Base-by-base conservation (phyloP, 2,329 filamentous ascomycete genomes). In the Ascochyta rabiei region DNA sequence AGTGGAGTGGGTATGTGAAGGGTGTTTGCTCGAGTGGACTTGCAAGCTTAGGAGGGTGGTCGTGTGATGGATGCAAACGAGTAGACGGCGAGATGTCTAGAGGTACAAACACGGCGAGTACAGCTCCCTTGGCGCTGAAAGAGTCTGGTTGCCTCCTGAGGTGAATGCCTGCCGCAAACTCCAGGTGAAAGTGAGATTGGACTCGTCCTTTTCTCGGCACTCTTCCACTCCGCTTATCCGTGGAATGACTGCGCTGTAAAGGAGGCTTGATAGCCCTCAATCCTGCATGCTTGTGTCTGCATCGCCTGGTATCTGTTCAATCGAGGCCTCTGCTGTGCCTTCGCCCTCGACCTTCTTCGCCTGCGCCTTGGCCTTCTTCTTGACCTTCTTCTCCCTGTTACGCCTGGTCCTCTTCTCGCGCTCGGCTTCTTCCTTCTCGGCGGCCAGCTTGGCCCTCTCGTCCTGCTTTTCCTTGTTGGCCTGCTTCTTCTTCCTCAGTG, bases 341-440 rank as follows among this genome's bases (percentile, higher is more conserved):
- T 49, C 43, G 24, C 53, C 44, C 19, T 50, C 51, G 13, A 50
- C 38, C 52, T 71, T 74, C 61, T 72, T 72, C 2, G 71, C 70
- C 56, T 72, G 70, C 4, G 72, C 65, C 40, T 64, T 68, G 13
- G 66, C 71, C 61, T 71, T 74, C 57, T 70, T 72, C 56, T 74
- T 75, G 34, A 74, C 54, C 55, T 75, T 74, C 64, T 74, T 75
- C 55, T 74, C 71, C 15, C 72, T 60, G 53, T 75, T 75, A n/a
- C 66, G 62, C 45, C 70, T 62, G 2, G 71, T 73, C 37, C 67
- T 60, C 62, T 74, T 75, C 58, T 74, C 72, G 13, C 67, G 64
- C 48, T 73, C 71, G 4, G 68, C 64, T 16, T 72, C 70, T 34
- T 72, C 67, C 52, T 72, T 75, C 48, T 71, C 68, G 10, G 64